Evolutionary conservation across 257 asterid species (phyloP).

Genomic region (Forsythia viridissima): DNA sequence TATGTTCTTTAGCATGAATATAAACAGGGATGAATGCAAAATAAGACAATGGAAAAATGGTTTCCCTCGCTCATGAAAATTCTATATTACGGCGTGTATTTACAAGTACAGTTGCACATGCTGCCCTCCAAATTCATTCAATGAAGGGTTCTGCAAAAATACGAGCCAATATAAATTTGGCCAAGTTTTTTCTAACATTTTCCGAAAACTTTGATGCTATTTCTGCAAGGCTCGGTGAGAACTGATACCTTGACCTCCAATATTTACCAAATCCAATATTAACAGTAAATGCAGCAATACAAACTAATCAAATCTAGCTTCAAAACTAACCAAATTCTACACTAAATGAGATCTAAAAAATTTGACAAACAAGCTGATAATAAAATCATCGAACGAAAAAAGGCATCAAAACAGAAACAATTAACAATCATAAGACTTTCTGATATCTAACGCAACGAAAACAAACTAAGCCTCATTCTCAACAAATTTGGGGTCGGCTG

Average conservation of each 20-base stretch:
- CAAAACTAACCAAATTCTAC: not conserved
- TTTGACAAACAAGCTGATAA: not conserved
- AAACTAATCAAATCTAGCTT: not conserved
- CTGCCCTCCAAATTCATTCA: not conserved
- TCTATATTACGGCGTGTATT: not conserved
- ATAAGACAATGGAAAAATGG: not conserved
- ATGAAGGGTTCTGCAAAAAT: not conserved
- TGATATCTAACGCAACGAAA: not conserved
- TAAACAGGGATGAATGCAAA: not conserved
- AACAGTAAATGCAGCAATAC: not conserved
- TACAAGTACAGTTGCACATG: not conserved
- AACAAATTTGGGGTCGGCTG: not conserved
- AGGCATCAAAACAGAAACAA: not conserved
- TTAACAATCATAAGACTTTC: not conserved
- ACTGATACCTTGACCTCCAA: not conserved
- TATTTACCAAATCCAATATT: too few species aligned
- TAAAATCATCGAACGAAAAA: slow-evolving; percentile 15
- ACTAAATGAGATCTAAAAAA: slow-evolving; percentile 40
- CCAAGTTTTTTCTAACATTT: too few species aligned
- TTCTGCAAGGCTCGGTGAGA: not conserved
- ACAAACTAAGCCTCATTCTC: too few species aligned
- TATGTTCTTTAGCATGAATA: not conserved
- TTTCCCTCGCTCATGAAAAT: not conserved
- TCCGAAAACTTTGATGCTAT: not conserved
- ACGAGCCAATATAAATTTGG: not conserved